Evolutionary conservation across 164 flowering plant genomes (phyloP).

Genomic region (Vitis amurensis): DNA sequence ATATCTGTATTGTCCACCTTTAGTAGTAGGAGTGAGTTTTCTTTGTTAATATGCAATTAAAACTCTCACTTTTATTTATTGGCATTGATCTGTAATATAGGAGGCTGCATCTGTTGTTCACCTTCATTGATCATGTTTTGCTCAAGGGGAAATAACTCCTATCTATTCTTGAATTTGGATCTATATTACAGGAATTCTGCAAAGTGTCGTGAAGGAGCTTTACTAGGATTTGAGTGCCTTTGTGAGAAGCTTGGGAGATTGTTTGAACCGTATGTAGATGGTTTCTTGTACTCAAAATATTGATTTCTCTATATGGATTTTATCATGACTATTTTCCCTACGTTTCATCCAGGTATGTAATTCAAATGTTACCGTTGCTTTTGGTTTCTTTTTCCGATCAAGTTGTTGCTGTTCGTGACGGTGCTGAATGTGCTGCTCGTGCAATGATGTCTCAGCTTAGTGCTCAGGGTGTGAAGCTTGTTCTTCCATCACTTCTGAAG

Average conservation of each 20-base stretch:
- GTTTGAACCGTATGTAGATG: conserved; percentile 88
- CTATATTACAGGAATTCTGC: conserved; percentile 71
- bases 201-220: conserved; percentile 91
- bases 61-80: no score
- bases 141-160: no score
- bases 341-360: conserved; percentile 73
- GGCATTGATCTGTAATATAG: no score
- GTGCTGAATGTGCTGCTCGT: conserved; percentile 99
- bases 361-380: conserved; percentile 87
- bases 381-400: conserved; percentile 95
- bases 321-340: conserved; percentile 9
- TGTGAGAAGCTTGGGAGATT: conserved; percentile 93
- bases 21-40: no score
- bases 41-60: no score
- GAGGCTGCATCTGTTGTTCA: no score
- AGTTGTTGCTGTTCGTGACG: conserved; percentile 97
- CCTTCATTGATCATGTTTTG: no score
- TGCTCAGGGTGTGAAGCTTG: conserved; percentile 97
- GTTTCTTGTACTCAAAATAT: background rate
- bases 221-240: conserved; percentile 94
- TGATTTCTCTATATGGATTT: background rate
- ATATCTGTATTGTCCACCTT: no score
- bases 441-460: conserved; percentile 99
- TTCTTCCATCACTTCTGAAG: conserved; percentile 97
- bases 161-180: no score